Base-by-base conservation (phyloP, 2,329 filamentous ascomycete genomes). In the Verticillium zaregamsianum region DNA sequence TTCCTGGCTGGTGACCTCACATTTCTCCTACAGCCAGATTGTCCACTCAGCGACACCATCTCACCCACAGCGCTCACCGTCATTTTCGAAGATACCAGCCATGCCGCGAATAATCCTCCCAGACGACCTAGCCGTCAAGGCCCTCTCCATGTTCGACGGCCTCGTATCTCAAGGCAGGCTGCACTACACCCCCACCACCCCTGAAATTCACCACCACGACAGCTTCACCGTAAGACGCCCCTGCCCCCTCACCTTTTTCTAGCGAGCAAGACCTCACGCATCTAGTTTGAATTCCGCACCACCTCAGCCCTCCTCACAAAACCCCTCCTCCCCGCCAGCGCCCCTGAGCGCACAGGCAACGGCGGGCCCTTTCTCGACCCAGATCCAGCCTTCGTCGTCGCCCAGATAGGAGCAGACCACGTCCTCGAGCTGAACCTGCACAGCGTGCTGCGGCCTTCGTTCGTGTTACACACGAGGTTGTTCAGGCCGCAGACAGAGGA, bases 391-490 rank as follows among this genome's bases (percentile, higher is more conserved):
- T 73, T 74, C 62, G 67, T 72, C 2, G 68, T 75, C 4, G 66
- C 66, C 1, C 55, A 65, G 3, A 64, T 72, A 3, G 71, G 72
- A 5, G 60, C 66, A 3, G 65, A 67, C 23, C 73, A 76, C 58
- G 72, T 69, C 15, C 65, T 77, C 9, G 71, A 73, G 32, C 67
- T 76, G 17, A 76, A 74, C 67, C 76, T 75, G 63, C 75, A 73
- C 64, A 72, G 70, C 59, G 70, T 74, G 37, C 62, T 72, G 12
- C 66, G 74, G 12, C 74, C 74, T 3, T 70, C 74, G 62, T 71
- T 76, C 52, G 72, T 77, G 4, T 68, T 78, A 32, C 74, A 75
- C 55, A 79, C 78, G 7, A 70, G 68, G 7, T 68, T 73, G 1
- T 79, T 76, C 62, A 70, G 69, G 2, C 69, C 68, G 7, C 76